Evolutionary conservation across 352 stramenopile genomes (phyloP).

Genomic region (Globisporangium cederbergense): DNA sequence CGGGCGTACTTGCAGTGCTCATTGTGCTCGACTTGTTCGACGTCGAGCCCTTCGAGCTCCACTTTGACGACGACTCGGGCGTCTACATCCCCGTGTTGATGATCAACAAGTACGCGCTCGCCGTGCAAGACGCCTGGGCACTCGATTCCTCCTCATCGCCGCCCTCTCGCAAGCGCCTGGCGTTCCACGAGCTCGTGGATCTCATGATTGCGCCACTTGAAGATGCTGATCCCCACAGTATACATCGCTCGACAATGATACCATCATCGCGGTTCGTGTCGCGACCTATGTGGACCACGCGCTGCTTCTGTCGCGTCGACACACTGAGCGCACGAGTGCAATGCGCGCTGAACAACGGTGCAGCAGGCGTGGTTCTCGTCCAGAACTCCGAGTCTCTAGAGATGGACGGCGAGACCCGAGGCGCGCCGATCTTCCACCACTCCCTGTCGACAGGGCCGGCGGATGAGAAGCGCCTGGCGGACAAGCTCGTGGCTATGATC

Average conservation of each 20-base stretch:
- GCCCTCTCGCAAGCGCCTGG: conserved; percentile 18
- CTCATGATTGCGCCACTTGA: conserved; percentile 11
- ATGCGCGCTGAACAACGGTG: conserved; percentile 43
- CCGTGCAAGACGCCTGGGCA: neutral
- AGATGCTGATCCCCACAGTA: neutral
- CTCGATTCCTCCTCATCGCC: conserved; percentile 12
- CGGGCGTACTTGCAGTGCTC: conserved; percentile 50
- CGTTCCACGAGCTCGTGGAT: conserved; percentile 27
- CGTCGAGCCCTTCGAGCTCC: conserved; percentile 50
- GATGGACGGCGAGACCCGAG: conserved; percentile 20
- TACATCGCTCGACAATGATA: neutral
- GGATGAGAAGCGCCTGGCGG: conserved; percentile 1
- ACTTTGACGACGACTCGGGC: conserved; percentile 41
- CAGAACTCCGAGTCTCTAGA: conserved; percentile 28
- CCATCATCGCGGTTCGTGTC: conserved; percentile 9
- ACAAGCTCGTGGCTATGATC: conserved; percentile 32
- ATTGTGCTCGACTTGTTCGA: conserved; percentile 62
- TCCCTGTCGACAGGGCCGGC: conserved; percentile 5
- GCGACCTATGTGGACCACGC: conserved; percentile 31
- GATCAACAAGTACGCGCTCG: conserved; percentile 25
- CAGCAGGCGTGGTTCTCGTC: conserved; percentile 44
- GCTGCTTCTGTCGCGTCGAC: conserved; percentile 51
- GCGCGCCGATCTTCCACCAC: conserved; percentile 1
- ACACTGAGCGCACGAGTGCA: conserved; percentile 31
- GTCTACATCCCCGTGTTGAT: conserved; percentile 78